A percentile compares a stretch with the other conserved stretches of the same genome.
Conservation (phyloP, 495 filamentous ascomycete species). For the Cryomyces minteri region DNA sequence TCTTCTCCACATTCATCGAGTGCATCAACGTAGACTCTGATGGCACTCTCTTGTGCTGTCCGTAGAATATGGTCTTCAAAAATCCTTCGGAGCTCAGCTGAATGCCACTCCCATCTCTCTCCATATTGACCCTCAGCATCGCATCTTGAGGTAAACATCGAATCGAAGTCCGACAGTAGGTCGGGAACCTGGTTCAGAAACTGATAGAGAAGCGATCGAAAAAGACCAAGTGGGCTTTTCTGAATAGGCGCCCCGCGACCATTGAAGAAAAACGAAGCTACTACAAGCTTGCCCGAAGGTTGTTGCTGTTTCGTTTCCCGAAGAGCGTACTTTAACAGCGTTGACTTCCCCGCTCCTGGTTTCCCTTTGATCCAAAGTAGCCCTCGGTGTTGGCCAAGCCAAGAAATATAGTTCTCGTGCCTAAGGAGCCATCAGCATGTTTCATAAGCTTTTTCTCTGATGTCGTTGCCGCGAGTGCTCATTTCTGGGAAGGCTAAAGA, state of each 20-base stretch:
- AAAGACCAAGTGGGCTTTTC: conserved; percentile 1
- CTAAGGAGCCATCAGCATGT: conserved; percentile 5
- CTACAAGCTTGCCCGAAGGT: background rate
- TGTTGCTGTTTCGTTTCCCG: background rate
- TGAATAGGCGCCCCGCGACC: background rate
- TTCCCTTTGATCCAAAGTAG: conserved; percentile 12
- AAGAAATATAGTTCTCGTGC: background rate
- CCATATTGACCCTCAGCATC: background rate
- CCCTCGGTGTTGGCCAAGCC: background rate
- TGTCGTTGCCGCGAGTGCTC: conserved; percentile 2
- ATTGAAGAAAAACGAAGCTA: conserved; percentile 4
- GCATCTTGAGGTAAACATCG: background rate
- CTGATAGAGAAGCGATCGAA: conserved; percentile 4
- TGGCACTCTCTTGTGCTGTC: background rate
- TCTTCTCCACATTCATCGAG: conserved; percentile 19
- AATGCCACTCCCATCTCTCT: conserved; percentile 4
- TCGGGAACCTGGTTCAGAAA: background rate
- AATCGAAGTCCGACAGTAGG: background rate
- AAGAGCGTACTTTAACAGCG: conserved; percentile 4
- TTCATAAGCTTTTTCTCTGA: background rate
- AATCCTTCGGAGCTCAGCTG: background rate
- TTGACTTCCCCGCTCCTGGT: conserved; percentile 10
- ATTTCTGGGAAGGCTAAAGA: conserved; percentile 5
- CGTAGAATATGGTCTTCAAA: background rate
- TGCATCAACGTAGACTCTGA: conserved; percentile 14